Percentiles rank a stretch among this genome's conserved stretches.
Conservation (phyloP, 129 eudicot genomes). For the Flaveria ramosissima region DNA sequence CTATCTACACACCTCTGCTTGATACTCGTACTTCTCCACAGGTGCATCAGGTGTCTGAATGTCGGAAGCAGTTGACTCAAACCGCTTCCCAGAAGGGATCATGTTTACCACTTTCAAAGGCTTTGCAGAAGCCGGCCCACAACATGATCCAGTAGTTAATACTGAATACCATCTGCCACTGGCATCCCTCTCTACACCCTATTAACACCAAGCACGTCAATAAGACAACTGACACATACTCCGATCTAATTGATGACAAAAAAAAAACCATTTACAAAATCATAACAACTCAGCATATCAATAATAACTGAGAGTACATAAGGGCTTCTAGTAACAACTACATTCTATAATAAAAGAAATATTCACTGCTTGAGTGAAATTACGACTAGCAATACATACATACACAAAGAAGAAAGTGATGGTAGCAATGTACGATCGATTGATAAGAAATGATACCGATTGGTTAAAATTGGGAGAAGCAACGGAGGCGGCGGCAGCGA, state of each 20-base stretch:
- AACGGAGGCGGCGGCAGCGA: constrained; percentile 38
- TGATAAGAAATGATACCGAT: constrained; percentile 36
- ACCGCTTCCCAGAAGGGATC: constrained; percentile 46
- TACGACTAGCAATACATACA: not conserved
- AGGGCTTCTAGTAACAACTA: not conserved
- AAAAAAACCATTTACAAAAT: not conserved
- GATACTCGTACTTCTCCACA: constrained; percentile 85
- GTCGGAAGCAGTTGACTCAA: constrained; percentile 75
- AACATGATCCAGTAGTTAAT: constrained; percentile 30
- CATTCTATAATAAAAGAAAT: not conserved
- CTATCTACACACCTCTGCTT: constrained; percentile 74
- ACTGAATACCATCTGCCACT: constrained; percentile 61
- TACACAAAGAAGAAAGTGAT: not conserved
- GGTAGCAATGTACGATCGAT: not conserved
- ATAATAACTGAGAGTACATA: not conserved
- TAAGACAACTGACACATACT: not conserved
- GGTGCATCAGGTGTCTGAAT: constrained; percentile 55
- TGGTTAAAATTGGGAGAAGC: constrained; percentile 39
- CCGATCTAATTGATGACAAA: not conserved
- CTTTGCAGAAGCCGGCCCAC: constrained; percentile 33
- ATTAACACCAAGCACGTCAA: constrained; percentile 25
- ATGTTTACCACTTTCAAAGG: constrained; percentile 37
- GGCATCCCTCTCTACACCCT: constrained; percentile 52
- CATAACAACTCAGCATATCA: not conserved
- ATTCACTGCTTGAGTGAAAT: not conserved